Evolutionary conservation across 371 early-diverging fungal genomes (phyloP).

Genomic region (Rhizopus stolonifer): DNA sequence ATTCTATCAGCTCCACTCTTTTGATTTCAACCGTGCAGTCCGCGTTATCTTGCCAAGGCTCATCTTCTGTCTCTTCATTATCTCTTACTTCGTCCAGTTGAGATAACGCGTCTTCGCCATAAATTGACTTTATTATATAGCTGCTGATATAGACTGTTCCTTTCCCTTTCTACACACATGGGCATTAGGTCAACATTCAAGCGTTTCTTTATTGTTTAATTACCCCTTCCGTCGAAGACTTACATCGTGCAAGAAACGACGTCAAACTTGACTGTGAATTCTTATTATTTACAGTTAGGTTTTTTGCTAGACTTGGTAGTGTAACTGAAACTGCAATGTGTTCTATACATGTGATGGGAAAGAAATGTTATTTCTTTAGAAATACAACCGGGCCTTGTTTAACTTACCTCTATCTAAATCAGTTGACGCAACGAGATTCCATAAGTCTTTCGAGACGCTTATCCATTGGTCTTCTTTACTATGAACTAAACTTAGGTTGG

Average conservation of each 20-base stretch:
- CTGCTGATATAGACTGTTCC: slow-evolving; percentile 22
- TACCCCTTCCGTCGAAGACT: slow-evolving; percentile 19
- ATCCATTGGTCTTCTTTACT: slow-evolving; percentile 18
- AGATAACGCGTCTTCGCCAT: slow-evolving; percentile 34
- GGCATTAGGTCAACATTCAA: slow-evolving; percentile 2
- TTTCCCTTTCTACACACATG: slow-evolving; percentile 6
- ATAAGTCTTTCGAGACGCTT: slow-evolving; percentile 19
- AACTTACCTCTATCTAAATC: slow-evolving; percentile 11
- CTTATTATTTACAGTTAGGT: neutral
- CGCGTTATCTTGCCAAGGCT: slow-evolving; percentile 17
- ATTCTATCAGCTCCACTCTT: slow-evolving; percentile 52
- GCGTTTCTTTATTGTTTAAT: neutral
- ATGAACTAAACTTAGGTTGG: slow-evolving; percentile 5
- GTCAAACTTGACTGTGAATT: neutral
- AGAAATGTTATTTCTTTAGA: neutral
- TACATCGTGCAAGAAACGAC: slow-evolving; percentile 18
- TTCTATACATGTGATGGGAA: too few relatives aligned
- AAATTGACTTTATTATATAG: slow-evolving; percentile 29
- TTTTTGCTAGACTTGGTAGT: slow-evolving; percentile 13
- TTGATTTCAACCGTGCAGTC: slow-evolving; percentile 25
- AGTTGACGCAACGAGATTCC: slow-evolving; percentile 11
- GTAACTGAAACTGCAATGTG: slow-evolving; percentile 16
- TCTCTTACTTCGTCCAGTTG: slow-evolving; percentile 36
- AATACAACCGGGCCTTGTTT: neutral
- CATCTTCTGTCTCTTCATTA: too few relatives aligned